phyloP scores from a whole-genome alignment of 345 rosid species.

The Citrus cavaleriei region DNA sequence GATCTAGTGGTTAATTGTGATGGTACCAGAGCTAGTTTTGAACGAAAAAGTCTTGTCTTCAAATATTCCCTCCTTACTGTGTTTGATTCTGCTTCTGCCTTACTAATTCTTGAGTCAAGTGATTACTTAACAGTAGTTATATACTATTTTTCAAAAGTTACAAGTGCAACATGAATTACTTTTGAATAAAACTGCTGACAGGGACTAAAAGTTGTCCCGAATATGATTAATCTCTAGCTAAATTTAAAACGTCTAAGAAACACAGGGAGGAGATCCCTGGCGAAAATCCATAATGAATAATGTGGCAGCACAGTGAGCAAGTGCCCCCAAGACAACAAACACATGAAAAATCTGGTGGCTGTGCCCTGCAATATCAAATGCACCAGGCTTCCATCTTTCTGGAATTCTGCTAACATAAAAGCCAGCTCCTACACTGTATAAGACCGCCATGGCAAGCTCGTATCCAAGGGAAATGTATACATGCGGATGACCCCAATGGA shows the following conservation, averaged over 20 bases:
- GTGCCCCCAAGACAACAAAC: conserved; percentile 82
- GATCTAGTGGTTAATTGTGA: not conserved
- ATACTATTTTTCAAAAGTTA: not conserved
- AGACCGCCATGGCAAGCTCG: conserved; percentile 75
- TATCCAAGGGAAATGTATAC: conserved; percentile 49
- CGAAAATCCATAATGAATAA: conserved; percentile 76
- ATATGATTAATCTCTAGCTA: not conserved
- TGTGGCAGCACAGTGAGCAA: conserved; percentile 79
- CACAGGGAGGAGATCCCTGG: conserved; percentile 53
- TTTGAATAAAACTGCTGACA: not conserved
- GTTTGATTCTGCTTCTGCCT: not conserved
- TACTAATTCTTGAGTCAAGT: not conserved
- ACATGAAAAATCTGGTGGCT: conserved; percentile 97
- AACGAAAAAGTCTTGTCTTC: not conserved
- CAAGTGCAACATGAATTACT: not conserved
- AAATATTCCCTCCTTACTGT: not conserved
- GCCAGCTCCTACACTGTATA: conserved; percentile 67
- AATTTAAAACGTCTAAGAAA: not conserved
- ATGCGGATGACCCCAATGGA: conserved; percentile 66
- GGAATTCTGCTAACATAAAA: conserved; percentile 73
- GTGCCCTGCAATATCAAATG: conserved; percentile 92
- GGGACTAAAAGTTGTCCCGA: not conserved
- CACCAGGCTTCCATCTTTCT: conserved; percentile 89
- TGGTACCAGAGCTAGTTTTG: not conserved
- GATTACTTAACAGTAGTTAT: not conserved